phyloP scores from a whole-genome alignment of 1,284 basidiomycete species.

The Neolentinus lepideus region DNA sequence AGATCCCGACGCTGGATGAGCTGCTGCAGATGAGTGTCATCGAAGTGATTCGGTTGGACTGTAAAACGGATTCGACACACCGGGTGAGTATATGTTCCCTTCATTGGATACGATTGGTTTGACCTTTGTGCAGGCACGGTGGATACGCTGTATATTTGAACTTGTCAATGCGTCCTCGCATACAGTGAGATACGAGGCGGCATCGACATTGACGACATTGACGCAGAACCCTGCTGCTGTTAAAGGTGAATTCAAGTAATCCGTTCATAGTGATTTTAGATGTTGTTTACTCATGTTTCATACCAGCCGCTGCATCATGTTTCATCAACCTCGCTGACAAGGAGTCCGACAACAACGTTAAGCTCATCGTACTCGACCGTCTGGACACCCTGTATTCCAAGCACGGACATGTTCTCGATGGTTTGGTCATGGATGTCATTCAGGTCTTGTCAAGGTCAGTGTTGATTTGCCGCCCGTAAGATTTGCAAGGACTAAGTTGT shows the following conservation, averaged over 20 bases:
- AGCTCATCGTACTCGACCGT: slow-evolving; percentile 94
- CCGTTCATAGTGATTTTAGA: slow-evolving; percentile 4
- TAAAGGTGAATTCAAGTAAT: slow-evolving; percentile 58
- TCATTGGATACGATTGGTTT: slow-evolving; percentile 9
- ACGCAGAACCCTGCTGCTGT: slow-evolving; percentile 96
- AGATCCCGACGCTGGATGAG: slow-evolving; percentile 84
- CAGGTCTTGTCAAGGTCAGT: slow-evolving; percentile 79
- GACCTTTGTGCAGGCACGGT: slow-evolving; percentile 57
- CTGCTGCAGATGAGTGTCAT: slow-evolving; percentile 95
- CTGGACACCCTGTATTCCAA: slow-evolving; percentile 80
- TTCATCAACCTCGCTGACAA: slow-evolving; percentile 90
- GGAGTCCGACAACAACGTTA: slow-evolving; percentile 99
- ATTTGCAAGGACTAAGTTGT: slow-evolving; percentile 2
- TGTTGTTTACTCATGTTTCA: background rate
- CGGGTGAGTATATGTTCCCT: slow-evolving; percentile 41
- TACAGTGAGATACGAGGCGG: slow-evolving; percentile 98
- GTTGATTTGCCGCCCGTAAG: slow-evolving; percentile 7
- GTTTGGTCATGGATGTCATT: slow-evolving; percentile 93
- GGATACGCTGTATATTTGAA: slow-evolving; percentile 93
- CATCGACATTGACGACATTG: slow-evolving; percentile 89
- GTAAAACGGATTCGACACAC: slow-evolving; percentile 77
- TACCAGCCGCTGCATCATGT: slow-evolving; percentile 78
- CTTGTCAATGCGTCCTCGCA: slow-evolving; percentile 89
- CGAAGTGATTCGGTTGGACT: slow-evolving; percentile 91
- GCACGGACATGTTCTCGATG: slow-evolving; percentile 89